These are phyloP conservation scores for Alnus rubra DNA, from an alignment of 306 rosid species.

Conservation along the genomic window DNA sequence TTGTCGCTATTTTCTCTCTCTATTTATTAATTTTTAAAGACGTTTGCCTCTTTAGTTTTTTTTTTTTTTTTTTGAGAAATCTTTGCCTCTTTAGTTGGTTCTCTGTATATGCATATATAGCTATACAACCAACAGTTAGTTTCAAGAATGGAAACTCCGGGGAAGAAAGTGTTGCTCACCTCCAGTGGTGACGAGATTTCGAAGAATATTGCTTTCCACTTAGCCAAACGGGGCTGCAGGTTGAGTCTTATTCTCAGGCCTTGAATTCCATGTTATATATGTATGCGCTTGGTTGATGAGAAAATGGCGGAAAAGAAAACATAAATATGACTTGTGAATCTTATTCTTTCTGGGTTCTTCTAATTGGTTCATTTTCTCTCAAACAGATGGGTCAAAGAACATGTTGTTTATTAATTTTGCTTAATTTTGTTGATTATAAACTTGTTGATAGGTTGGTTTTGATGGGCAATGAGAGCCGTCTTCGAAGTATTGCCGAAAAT, in stretches of 20 bases:
- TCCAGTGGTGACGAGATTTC: slow-evolving; percentile 73
- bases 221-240: slow-evolving; percentile 92
- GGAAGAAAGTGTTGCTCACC: slow-evolving; percentile 64
- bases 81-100: no score
- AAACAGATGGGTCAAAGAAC: not conserved
- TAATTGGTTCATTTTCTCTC: slow-evolving; percentile 9
- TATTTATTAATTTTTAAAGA: no score
- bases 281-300: not conserved
- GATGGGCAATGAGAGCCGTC: slow-evolving; percentile 59
- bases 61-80: no score
- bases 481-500: slow-evolving; percentile 31
- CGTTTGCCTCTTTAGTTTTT: no score
- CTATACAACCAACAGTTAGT: not conserved
- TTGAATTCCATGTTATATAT: not conserved
- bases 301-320: slow-evolving; percentile 3
- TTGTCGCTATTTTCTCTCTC: no score
- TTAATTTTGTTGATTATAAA: not conserved
- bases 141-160: slow-evolving; percentile 25
- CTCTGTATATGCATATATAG: not conserved
- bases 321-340: not conserved
- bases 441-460: slow-evolving; percentile 58
- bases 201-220: slow-evolving; percentile 53
- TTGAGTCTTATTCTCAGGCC: slow-evolving; percentile 5
- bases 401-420: not conserved
- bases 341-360: slow-evolving; percentile 6